These are phyloP conservation scores for Agrocybe praecox DNA, from an alignment of 768 basidiomycete species.

Conservation along the genomic window DNA sequence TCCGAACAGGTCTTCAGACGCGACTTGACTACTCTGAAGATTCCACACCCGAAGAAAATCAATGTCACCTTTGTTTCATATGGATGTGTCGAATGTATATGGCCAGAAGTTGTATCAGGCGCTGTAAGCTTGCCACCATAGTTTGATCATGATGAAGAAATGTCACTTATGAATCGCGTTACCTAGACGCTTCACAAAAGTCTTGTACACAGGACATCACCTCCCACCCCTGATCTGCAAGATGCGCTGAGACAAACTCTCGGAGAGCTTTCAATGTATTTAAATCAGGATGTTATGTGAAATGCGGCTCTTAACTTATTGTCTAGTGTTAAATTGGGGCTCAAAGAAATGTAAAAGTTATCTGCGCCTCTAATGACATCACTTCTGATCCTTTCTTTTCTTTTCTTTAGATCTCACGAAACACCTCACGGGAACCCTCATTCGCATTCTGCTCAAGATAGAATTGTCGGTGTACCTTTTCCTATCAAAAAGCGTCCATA, in stretches of 20 bases:
- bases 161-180: background rate
- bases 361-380: background rate
- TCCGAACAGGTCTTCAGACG: conserved; percentile 28
- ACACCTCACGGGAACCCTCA: too few relatives aligned
- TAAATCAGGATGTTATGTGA: background rate
- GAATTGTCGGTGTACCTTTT: too few relatives aligned
- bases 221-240: background rate
- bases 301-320: background rate
- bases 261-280: conserved; percentile 32
- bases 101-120: conserved; percentile 19
- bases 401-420: background rate
- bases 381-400: background rate
- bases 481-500: too few relatives aligned
- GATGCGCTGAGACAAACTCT: conserved; percentile 7
- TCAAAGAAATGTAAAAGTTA: conserved; percentile 1
- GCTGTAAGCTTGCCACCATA: conserved; percentile 18
- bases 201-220: conserved; percentile 13
- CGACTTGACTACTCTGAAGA: conserved; percentile 36
- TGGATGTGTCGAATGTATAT: conserved; percentile 31
- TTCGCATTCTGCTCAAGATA: too few relatives aligned
- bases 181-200: conserved; percentile 22
- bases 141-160: background rate
- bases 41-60: conserved; percentile 39
- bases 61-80: conserved; percentile 33
- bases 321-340: background rate